Evolutionary conservation across 441 rosid genomes (phyloP).

Genomic region (Raphanus hybrid): DNA sequence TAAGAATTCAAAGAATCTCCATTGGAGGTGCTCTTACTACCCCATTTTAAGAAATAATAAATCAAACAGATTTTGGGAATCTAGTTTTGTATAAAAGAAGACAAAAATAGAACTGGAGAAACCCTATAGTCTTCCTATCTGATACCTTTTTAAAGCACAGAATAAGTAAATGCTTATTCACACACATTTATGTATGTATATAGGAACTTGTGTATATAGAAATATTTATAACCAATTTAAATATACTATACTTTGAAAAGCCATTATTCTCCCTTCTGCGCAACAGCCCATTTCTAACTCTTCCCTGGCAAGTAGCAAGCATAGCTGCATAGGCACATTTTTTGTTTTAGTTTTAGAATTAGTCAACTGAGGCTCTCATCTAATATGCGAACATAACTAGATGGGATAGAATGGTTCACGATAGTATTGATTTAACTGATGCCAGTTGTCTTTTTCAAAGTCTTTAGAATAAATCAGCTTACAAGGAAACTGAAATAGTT

Average conservation of each 20-base stretch:
- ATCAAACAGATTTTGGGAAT: slow-evolving; percentile 31
- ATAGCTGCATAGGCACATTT: slow-evolving; percentile 30
- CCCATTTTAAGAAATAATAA: slow-evolving; percentile 8
- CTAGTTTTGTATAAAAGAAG: slow-evolving; percentile 35
- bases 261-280: slow-evolving; percentile 32
- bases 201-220: slow-evolving; percentile 31
- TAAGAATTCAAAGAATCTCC: too few species aligned
- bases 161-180: slow-evolving; percentile 43
- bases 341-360: neutral
- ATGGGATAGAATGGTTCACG: neutral
- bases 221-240: slow-evolving; percentile 23
- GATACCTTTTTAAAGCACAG: slow-evolving; percentile 43
- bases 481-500: neutral
- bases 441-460: neutral
- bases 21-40: too few species aligned
- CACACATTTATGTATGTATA: slow-evolving; percentile 42
- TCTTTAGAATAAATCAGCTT: neutral
- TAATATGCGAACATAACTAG: slow-evolving; percentile 14
- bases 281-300: slow-evolving; percentile 40
- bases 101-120: slow-evolving; percentile 38
- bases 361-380: neutral
- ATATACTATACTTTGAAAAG: slow-evolving; percentile 32
- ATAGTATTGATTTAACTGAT: neutral
- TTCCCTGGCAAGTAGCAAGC: slow-evolving; percentile 24
- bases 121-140: slow-evolving; percentile 38